Conservation (phyloP, 2,329 filamentous ascomycete species). For the Sordariomycetes sp. region DNA sequence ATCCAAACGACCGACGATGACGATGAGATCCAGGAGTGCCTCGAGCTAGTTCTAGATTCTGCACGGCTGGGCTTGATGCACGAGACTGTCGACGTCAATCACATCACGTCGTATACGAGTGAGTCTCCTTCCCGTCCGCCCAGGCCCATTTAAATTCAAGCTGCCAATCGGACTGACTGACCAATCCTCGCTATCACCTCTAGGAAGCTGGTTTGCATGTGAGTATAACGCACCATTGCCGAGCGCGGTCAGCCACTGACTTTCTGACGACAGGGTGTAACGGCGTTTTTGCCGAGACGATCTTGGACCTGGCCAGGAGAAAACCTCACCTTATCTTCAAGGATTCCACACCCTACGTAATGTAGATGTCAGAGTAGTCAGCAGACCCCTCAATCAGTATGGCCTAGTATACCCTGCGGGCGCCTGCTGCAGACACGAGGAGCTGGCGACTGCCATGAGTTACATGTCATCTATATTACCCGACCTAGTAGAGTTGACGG, state of each 20-base stretch:
- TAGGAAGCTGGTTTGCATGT: slow-evolving; percentile 82
- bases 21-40: slow-evolving; percentile 61
- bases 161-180: not conserved
- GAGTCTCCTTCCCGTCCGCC: slow-evolving; percentile 14
- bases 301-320: slow-evolving; percentile 75
- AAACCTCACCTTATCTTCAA: slow-evolving; percentile 80
- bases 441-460: not conserved
- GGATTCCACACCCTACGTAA: slow-evolving; percentile 43
- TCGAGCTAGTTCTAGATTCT: slow-evolving; percentile 63
- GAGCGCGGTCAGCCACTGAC: not conserved
- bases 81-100: slow-evolving; percentile 79
- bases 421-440: not conserved
- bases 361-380: not conserved
- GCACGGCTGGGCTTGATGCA: slow-evolving; percentile 73
- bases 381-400: not conserved
- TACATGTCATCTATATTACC: not conserved
- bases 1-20: slow-evolving; percentile 81
- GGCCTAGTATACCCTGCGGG: not conserved
- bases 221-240: slow-evolving; percentile 11
- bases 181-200: slow-evolving; percentile 6
- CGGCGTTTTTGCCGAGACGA: slow-evolving; percentile 85
- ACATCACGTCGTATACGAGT: slow-evolving; percentile 56
- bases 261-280: slow-evolving; percentile 54
- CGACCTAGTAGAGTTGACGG: not conserved
- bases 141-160: not conserved